Evolutionary conservation across 768 basidiomycete species (phyloP).

Genomic region (Pisolithus tinctorius): DNA sequence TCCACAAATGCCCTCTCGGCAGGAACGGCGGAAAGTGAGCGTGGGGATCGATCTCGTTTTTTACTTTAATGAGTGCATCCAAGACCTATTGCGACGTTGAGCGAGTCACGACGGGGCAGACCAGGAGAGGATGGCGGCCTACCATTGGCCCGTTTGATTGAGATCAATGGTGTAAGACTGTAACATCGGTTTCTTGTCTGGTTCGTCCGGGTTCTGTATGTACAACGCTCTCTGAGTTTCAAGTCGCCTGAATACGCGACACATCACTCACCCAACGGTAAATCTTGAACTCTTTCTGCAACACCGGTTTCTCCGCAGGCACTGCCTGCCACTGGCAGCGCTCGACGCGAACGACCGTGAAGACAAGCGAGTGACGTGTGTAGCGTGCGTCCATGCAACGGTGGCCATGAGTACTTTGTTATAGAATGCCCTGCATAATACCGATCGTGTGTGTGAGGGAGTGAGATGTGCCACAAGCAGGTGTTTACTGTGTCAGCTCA

Average conservation of each 20-base stretch:
- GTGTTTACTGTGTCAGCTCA: too few species aligned
- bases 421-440: neutral
- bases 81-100: conserved; percentile 44
- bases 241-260: neutral
- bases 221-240: neutral
- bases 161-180: conserved; percentile 91
- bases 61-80: conserved; percentile 96
- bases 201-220: conserved; percentile 85
- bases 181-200: conserved; percentile 81
- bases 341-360: conserved; percentile 23
- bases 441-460: too few species aligned
- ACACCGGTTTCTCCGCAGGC: conserved; percentile 57
- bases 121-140: conserved; percentile 11
- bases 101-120: neutral
- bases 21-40: conserved; percentile 90
- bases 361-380: neutral
- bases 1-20: conserved; percentile 94
- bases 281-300: conserved; percentile 95
- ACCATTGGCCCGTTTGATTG: conserved; percentile 96
- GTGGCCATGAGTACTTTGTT: neutral
- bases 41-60: conserved; percentile 98
- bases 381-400: neutral
- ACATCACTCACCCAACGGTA: conserved; percentile 79
- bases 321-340: conserved; percentile 28
- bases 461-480: too few species aligned